phyloP scores from a whole-genome alignment of 257 asterid genomes.

The Prunella vulgaris region DNA sequence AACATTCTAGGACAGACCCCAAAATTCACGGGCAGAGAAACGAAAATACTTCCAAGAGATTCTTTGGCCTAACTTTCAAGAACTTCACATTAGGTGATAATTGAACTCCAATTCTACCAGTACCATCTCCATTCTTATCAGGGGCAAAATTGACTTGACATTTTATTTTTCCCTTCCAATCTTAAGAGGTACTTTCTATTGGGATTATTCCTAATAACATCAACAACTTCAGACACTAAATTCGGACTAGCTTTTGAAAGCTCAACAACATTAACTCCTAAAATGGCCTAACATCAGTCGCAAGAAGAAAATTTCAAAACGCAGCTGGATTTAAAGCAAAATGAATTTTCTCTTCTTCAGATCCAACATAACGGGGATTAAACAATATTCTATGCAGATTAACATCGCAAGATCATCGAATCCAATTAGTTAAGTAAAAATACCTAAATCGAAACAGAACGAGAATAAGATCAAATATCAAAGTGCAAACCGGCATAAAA shows the following conservation, averaged over 20 bases:
- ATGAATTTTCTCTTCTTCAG: constrained; percentile 3
- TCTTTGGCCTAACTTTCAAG: constrained; percentile 57
- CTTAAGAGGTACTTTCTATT: constrained; percentile 49
- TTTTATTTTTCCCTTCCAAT: constrained; percentile 51
- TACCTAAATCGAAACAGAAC: constrained; percentile 14
- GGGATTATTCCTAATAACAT: constrained; percentile 59
- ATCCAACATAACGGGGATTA: constrained; percentile 24
- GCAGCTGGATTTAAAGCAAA: constrained; percentile 14
- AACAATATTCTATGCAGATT: neutral
- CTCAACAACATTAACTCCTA: constrained; percentile 59
- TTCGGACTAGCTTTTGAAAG: constrained; percentile 54
- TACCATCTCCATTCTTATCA: constrained; percentile 74
- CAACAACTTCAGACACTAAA: constrained; percentile 80
- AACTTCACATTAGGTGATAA: constrained; percentile 75
- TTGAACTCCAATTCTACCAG: constrained; percentile 87
- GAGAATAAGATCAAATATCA: constrained; percentile 7
- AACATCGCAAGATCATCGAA: constrained; percentile 13
- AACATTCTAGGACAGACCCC: constrained; percentile 71
- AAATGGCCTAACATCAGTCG: constrained; percentile 75
- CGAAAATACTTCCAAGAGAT: constrained; percentile 52
- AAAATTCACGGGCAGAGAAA: constrained; percentile 75
- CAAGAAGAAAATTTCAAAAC: neutral
- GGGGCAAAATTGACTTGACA: constrained; percentile 59
- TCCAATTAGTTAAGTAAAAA: neutral
- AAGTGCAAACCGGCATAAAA: constrained; percentile 1